A percentile compares a stretch with the other conserved stretches of the same genome.
phyloP scores from a whole-genome alignment of 1,139 yeast species.

The Hanseniaspora sp. region DNA sequence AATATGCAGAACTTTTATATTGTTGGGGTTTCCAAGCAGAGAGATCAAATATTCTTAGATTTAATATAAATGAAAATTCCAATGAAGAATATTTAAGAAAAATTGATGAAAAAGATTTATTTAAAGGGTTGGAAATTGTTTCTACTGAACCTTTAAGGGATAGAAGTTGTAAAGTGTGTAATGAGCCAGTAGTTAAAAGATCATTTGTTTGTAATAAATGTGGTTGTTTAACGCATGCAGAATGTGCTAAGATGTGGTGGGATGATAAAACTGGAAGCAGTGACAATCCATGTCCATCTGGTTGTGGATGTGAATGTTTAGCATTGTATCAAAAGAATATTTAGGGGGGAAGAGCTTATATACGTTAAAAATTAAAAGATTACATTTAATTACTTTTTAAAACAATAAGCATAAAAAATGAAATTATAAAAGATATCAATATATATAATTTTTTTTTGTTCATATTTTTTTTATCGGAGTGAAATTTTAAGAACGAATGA shows the following conservation, averaged over 20 bases:
- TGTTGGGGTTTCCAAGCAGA: slow-evolving; percentile 75
- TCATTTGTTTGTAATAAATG: slow-evolving; percentile 62
- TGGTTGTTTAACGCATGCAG: slow-evolving; percentile 66
- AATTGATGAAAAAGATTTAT: slow-evolving; percentile 21
- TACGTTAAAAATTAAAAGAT: no score
- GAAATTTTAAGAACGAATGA: no score
- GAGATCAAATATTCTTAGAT: slow-evolving; percentile 66
- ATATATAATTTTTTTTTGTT: no score
- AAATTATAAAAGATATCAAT: no score
- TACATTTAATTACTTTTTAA: no score
- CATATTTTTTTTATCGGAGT: no score
- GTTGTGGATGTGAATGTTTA: slow-evolving; percentile 74
- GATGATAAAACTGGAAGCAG: slow-evolving; percentile 29
- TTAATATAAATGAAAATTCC: slow-evolving; percentile 40
- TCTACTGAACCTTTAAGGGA: slow-evolving; percentile 25
- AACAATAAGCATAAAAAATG: no score
- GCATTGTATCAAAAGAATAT: neutral
- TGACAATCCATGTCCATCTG: slow-evolving; percentile 62
- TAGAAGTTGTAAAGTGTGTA: slow-evolving; percentile 55
- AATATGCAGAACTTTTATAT: slow-evolving; percentile 70
- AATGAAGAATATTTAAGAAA: slow-evolving; percentile 16
- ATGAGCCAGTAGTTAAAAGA: slow-evolving; percentile 46
- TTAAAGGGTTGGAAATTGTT: slow-evolving; percentile 25
- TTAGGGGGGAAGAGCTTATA: slow-evolving; percentile 5
- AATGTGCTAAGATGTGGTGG: slow-evolving; percentile 84